Base-by-base conservation (phyloP, 2,329 filamentous ascomycete genomes). In the Cladophialophora chaetospira region DNA sequence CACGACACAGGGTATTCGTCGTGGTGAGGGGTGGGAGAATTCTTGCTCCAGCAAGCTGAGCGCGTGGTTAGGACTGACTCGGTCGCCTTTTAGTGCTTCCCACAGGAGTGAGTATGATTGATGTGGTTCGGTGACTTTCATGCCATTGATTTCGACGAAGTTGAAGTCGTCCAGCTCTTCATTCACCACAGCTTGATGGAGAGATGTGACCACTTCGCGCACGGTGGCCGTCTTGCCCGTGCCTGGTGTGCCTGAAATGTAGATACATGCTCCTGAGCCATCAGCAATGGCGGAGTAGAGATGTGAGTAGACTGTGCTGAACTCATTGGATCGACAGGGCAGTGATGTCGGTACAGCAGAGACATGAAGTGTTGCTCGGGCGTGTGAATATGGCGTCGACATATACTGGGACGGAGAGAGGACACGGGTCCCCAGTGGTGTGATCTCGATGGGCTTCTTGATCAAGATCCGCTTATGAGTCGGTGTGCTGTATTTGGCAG, bases 61-160 rank as follows among this genome's bases (percentile, higher is more conserved):
- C 0, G 94, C 93, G 71, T 99, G 94, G 2, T 90, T 85, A 0
- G 94, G 90, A 69, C 89, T 95, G 5, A 97, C 92, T 45, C 94
- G 85, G 69, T 99, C 91, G 23, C 91, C 92, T 69, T 93, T 93
- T 58, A 99, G 78, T 0, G 94, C 93, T 75, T 99, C 91, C 95
- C 95, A 99, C 1, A 99, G 82, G 17, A 99, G 76, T 2, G 90
- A 88, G 73, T 99, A 99, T 0, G 94, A 92, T 72, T 99, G 94
- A 69, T 97, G 92, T 0, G 94, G 93, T 70, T 99, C 94, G 0
- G 94, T 96, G 66, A 99, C 92, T 77, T 99, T 99, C 94, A 99
- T 97, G 65, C 94, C 95, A 73, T 99, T 99, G 75, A 99, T 97
- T 73, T 99, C 94, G 61, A 99, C 92, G 66, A 99, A 99, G 57